Conservation (phyloP, 129 eudicot species). For the Erigeron canadensis region DNA sequence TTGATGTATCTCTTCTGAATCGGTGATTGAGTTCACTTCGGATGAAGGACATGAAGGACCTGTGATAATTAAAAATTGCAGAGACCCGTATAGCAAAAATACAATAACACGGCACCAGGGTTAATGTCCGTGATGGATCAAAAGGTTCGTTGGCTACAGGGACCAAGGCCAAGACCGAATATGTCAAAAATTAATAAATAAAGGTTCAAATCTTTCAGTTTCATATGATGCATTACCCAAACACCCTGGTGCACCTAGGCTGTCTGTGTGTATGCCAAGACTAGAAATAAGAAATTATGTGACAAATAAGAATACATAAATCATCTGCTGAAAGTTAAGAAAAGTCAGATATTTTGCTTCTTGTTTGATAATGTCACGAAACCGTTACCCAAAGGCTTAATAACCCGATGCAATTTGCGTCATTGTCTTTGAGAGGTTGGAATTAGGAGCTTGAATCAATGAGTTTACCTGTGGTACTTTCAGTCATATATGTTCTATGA, state of each 20-base stretch:
- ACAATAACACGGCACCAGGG: background rate
- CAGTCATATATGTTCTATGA: constrained; percentile 26
- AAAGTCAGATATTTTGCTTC: background rate
- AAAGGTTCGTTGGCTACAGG: background rate
- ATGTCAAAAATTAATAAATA: background rate
- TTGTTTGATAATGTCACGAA: background rate
- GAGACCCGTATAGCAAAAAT: constrained; percentile 8
- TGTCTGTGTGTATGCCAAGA: too few relatives aligned
- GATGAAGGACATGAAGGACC: constrained; percentile 33
- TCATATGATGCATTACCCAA: background rate
- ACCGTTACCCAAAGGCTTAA: background rate
- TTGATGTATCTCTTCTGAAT: constrained; percentile 21
- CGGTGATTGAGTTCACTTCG: constrained; percentile 31
- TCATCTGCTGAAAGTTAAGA: too few relatives aligned
- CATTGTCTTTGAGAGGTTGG: background rate
- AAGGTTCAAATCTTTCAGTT: background rate
- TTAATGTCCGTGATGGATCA: background rate
- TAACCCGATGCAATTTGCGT: background rate
- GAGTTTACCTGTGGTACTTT: constrained; percentile 23
- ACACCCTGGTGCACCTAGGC: too few relatives aligned
- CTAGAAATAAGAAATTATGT: too few relatives aligned
- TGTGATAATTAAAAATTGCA: background rate
- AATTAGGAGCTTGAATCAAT: background rate
- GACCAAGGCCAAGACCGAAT: background rate
- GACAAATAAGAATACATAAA: too few relatives aligned